These are phyloP conservation scores for Arachis monticola DNA, from an alignment of 331 rosid species.

Conservation along the genomic window DNA sequence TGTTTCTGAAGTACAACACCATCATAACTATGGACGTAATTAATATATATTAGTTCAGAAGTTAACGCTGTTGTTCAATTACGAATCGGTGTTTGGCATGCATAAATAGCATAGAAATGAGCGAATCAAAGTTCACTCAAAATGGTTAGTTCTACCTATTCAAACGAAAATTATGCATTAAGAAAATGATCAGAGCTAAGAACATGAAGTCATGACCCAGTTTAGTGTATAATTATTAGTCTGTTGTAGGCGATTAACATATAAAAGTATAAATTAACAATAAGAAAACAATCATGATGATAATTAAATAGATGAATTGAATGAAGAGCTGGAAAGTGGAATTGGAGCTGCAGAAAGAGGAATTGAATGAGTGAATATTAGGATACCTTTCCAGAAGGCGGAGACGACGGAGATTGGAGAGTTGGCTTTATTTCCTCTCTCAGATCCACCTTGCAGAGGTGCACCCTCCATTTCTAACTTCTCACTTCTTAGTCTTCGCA, in stretches of 20 bases:
- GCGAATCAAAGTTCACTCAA: no score
- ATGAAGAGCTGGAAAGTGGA: slow-evolving; percentile 7
- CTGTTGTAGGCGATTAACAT: not conserved
- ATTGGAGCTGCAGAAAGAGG: slow-evolving; percentile 24
- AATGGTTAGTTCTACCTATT: no score
- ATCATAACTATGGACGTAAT: no score
- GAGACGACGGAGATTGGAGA: slow-evolving; percentile 66
- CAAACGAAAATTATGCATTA: no score
- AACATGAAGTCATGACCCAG: not conserved
- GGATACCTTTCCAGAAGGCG: slow-evolving; percentile 86
- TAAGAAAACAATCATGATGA: not conserved
- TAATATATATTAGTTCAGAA: no score
- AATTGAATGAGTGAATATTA: not conserved
- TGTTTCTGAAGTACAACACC: no score
- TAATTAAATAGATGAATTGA: not conserved
- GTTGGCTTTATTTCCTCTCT: slow-evolving; percentile 73
- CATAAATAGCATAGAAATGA: no score
- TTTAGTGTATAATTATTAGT: not conserved
- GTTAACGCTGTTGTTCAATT: no score
- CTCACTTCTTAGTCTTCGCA: no score
- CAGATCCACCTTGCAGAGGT: slow-evolving; percentile 65
- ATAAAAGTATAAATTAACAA: not conserved
- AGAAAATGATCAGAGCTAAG: not conserved
- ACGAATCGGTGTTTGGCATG: no score
- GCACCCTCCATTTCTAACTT: slow-evolving; percentile 57